Evolutionary conservation across 495 filamentous ascomycete species (phyloP), one percentile per base, ranked within the genome.

Genomic region (Tuber melanosporum): DNA sequence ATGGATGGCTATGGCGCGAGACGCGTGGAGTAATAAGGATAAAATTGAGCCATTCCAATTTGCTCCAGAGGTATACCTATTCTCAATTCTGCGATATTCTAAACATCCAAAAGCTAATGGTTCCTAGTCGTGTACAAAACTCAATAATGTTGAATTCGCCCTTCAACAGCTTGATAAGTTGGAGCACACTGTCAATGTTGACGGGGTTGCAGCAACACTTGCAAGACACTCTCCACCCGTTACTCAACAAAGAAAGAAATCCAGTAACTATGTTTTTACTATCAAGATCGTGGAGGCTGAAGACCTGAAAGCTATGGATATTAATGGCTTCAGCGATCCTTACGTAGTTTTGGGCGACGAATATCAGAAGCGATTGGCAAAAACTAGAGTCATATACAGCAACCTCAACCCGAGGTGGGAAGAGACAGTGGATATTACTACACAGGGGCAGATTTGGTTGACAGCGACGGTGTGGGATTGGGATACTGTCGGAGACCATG

Each of bases 281-380:
- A 94, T 98, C 85, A 99, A 99, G 86, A 93, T 99, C 72, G 94
- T 99, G 44, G 96, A 99, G 82, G 96, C 92, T n/a, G 96, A 99
- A 85, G 96, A 98, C 80, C 85, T 99, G 78, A 98, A 97, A 84
- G 94, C 96, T 22, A 98, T 97, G 82, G 96, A 99, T 85, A 92
- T 97, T 77, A 94, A 91, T 80, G 96, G 96, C 73, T 89, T 90
- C 75, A 98, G 95, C 84, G 96, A 99, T 86, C 96, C 96, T 17
- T 99, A 99, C 81, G 94, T 98, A 8, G 94, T 99, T 41, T 89
- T 99, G 75, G 91, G 94, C 49, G 96, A 99, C 81, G 96, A 99
- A 83, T 98, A 96, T 84, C 95, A 98, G 83, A 98, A 97, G 83
- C 92, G 96, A n/a, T 90, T 99, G 62, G 90, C 93, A 73, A 98